Percentiles rank a stretch among this genome's conserved stretches.
phyloP scores from a whole-genome alignment of 768 basidiomycete species.

The Suillus spraguei region DNA sequence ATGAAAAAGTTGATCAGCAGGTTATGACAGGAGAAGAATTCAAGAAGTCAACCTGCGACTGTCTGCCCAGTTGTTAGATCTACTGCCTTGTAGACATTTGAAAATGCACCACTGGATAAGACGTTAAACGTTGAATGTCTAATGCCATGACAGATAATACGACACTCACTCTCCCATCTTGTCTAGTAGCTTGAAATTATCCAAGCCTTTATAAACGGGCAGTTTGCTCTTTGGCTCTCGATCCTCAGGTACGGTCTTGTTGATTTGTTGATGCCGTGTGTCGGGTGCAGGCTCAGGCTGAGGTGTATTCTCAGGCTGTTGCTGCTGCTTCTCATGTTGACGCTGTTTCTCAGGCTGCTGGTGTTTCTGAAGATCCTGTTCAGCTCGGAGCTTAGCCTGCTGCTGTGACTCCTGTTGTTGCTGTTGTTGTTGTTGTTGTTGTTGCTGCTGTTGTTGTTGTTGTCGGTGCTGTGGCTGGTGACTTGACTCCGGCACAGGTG shows the following conservation, averaged over 20 bases:
- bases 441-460: conserved; percentile 27
- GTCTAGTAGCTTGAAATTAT: conserved; percentile 71
- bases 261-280: conserved; percentile 48
- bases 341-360: conserved; percentile 21
- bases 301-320: conserved; percentile 13
- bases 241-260: conserved; percentile 72
- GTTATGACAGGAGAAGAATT: background rate
- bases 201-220: conserved; percentile 86
- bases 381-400: conserved; percentile 33
- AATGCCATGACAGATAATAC: conserved; percentile 10
- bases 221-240: conserved; percentile 72
- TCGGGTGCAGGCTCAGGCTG: conserved; percentile 21
- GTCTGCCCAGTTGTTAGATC: conserved; percentile 74
- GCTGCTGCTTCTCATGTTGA: conserved; percentile 22
- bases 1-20: conserved; percentile 16
- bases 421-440: conserved; percentile 26
- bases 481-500: conserved; percentile 19
- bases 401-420: conserved; percentile 34
- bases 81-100: conserved; percentile 95
- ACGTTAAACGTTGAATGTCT: conserved; percentile 16
- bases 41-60: conserved; percentile 69
- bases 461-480: conserved; percentile 36
- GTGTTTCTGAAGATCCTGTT: conserved; percentile 27
- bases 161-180: conserved; percentile 92
- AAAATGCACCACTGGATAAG: conserved; percentile 83